Evolutionary conservation across 176 grass and related monocot species (phyloP).

Genomic region (Avena eriantha): DNA sequence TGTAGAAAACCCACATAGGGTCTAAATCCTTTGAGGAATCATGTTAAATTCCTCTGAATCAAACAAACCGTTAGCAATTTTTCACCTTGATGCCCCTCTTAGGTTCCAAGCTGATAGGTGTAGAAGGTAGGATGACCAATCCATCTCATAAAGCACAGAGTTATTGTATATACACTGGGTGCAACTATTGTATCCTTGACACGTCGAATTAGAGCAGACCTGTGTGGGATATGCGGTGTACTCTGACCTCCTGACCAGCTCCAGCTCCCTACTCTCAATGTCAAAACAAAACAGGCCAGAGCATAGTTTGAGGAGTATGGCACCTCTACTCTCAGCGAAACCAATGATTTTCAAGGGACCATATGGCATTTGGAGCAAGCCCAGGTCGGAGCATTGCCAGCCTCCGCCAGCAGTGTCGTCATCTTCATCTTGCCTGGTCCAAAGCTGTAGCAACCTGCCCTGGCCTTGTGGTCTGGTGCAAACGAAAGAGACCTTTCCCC

Average conservation of each 20-base stretch:
- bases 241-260: neutral
- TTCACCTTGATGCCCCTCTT: neutral
- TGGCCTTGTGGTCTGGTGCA: neutral
- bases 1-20: no score
- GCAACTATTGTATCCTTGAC: neutral
- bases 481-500: neutral
- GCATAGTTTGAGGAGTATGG: neutral
- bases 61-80: neutral
- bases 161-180: neutral
- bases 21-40: no score
- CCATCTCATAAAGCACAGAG: neutral
- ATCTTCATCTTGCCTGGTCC: no score
- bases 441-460: no score
- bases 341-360: neutral
- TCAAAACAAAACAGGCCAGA: neutral
- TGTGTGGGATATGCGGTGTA: neutral
- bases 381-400: no score
- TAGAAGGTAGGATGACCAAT: neutral
- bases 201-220: neutral
- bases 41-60: no score
- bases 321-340: neutral
- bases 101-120: neutral
- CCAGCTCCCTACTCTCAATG: neutral
- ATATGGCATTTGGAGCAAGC: no score
- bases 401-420: no score